Conservation (phyloP, 2,329 filamentous ascomycete species). For the Tolypocladium ovalisporum region DNA sequence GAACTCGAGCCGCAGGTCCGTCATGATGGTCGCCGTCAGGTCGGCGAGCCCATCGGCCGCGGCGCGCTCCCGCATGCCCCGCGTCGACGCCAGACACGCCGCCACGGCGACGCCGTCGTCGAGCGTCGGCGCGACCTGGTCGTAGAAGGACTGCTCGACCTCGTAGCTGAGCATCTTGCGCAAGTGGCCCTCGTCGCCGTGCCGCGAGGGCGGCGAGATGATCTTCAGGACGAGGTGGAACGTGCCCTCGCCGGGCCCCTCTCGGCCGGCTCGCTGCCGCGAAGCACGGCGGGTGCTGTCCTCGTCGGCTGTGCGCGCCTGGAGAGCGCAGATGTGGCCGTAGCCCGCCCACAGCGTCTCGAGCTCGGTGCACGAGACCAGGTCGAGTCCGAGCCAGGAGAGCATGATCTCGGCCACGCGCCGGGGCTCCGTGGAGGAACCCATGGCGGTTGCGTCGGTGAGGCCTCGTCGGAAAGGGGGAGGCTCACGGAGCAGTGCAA, state of each 20-base stretch:
- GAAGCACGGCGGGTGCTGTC: not conserved
- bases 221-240: conserved; percentile 46
- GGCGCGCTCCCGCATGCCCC: conserved; percentile 11
- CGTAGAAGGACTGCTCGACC: conserved; percentile 57
- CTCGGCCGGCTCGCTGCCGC: not conserved
- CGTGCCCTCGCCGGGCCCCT: conserved; percentile 5
- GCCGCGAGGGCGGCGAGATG: conserved; percentile 32
- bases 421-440: conserved; percentile 9
- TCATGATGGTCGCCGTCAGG: conserved; percentile 44
- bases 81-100: conserved; percentile 34
- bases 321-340: conserved; percentile 44
- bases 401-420: conserved; percentile 28
- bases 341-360: conserved; percentile 42
- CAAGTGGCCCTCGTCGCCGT: conserved; percentile 46
- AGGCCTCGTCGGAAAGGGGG: not conserved
- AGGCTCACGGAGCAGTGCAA: too few species aligned
- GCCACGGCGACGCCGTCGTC: conserved; percentile 34
- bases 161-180: conserved; percentile 58
- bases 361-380: conserved; percentile 25
- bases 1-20: conserved; percentile 40
- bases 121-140: conserved; percentile 39
- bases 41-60: conserved; percentile 19
- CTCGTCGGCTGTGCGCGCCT: conserved; percentile 22
- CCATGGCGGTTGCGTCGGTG: not conserved
- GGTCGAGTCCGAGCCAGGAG: conserved; percentile 25